Percentiles rank a stretch among this genome's conserved stretches.
These are phyloP conservation scores for Meripilus lineatus DNA, from an alignment of 1,284 basidiomycete genomes.

Conservation along the genomic window DNA sequence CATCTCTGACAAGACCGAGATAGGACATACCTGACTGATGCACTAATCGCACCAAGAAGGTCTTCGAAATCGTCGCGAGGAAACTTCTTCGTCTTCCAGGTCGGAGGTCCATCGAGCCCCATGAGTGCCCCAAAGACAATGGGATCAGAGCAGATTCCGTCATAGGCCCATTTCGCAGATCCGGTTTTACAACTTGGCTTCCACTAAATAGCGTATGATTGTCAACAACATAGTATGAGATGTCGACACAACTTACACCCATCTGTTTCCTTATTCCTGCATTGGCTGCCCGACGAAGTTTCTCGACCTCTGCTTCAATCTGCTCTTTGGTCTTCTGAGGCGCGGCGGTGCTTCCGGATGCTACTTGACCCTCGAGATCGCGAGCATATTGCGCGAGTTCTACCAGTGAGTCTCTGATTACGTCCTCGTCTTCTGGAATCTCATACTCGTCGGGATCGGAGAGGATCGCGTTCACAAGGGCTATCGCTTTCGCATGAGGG, in stretches of 20 bases:
- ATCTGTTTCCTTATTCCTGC: slow-evolving; percentile 55
- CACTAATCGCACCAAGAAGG: slow-evolving; percentile 29
- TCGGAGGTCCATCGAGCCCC: slow-evolving; percentile 40
- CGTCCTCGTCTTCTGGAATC: slow-evolving; percentile 31
- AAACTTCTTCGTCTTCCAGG: slow-evolving; percentile 51
- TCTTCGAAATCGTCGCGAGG: slow-evolving; percentile 38
- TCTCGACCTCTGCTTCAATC: slow-evolving; percentile 40
- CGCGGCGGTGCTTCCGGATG: slow-evolving; percentile 8
- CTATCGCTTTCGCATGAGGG: not conserved
- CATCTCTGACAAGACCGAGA: not conserved
- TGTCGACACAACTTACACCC: slow-evolving; percentile 29
- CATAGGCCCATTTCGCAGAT: slow-evolving; percentile 46
- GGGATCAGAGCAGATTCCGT: slow-evolving; percentile 49
- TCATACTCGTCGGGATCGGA: slow-evolving; percentile 29
- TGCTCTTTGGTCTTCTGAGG: slow-evolving; percentile 35
- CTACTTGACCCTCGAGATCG: slow-evolving; percentile 32
- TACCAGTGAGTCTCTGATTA: slow-evolving; percentile 27
- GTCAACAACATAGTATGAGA: not conserved
- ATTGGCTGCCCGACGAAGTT: slow-evolving; percentile 38
- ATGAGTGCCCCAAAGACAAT: slow-evolving; percentile 47
- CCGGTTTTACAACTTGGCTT: slow-evolving; percentile 47
- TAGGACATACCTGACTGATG: slow-evolving; percentile 23
- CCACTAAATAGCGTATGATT: slow-evolving; percentile 33
- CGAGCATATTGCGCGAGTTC: slow-evolving; percentile 42
- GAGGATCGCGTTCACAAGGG: slow-evolving; percentile 34